phyloP scores from a whole-genome alignment of 1,284 basidiomycete species.

The Xanthoconium separans region DNA sequence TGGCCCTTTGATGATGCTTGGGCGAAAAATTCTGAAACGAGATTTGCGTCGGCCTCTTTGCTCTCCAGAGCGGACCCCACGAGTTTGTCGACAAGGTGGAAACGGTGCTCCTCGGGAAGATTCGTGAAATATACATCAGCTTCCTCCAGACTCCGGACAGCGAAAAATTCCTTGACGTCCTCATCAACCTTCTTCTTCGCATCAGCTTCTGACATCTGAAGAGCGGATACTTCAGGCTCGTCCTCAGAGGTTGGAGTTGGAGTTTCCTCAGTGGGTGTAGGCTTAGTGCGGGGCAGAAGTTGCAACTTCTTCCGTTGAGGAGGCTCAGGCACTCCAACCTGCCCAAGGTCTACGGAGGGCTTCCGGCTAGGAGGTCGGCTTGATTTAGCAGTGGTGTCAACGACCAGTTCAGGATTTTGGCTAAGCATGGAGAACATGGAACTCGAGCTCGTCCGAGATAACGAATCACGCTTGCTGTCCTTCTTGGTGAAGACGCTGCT shows the following conservation, averaged over 20 bases:
- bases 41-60: constrained; percentile 81
- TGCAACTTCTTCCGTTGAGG: constrained; percentile 71
- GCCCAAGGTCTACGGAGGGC: constrained; percentile 43
- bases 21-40: constrained; percentile 71
- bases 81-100: constrained; percentile 72
- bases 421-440: constrained; percentile 84
- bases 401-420: constrained; percentile 53
- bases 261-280: constrained; percentile 41
- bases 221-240: constrained; percentile 43
- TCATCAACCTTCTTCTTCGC: constrained; percentile 79
- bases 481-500: constrained; percentile 79
- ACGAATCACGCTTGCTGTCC: constrained; percentile 64
- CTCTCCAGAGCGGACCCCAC: constrained; percentile 72
- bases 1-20: constrained; percentile 54
- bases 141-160: constrained; percentile 78
- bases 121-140: constrained; percentile 82
- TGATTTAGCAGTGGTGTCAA: constrained; percentile 48
- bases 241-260: constrained; percentile 54
- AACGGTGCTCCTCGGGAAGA: constrained; percentile 64
- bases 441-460: constrained; percentile 76
- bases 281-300: constrained; percentile 49
- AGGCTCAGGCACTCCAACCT: constrained; percentile 36
- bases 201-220: constrained; percentile 66
- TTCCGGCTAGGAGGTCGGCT: constrained; percentile 51
- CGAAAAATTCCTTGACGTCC: constrained; percentile 77